Base-by-base conservation (phyloP, 2,329 filamentous ascomycete genomes). In the Plectosphaerella sp. region DNA sequence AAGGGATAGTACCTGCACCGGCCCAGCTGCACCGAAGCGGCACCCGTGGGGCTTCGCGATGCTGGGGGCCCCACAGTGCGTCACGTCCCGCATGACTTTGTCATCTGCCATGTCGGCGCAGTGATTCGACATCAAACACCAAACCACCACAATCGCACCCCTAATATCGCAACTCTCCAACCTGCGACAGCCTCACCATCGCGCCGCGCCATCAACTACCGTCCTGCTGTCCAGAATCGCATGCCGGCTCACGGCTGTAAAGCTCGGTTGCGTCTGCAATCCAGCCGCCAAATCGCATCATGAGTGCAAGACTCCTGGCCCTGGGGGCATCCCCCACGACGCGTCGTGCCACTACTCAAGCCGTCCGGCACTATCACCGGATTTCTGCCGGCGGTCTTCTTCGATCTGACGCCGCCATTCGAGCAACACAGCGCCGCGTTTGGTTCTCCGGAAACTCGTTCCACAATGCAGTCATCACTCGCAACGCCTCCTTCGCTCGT, bases 361-460 rank as follows among this genome's bases (percentile, higher is more conserved):
- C 76, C 57, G 74, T 76, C 62, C 86, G 87, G 62, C 80, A 85
- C 66, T 75, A 88, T 60, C 84, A 89, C 70, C 83, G 78, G 56
- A 76, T 86, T 54, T 81, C 85, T 35, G 83, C 84, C 14, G 85
- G 86, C 51, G 87, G 88, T 24, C 79, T 91, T 36, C 77, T 90
- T 54, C 78, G 84, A 61, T 77, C 84, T 58, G 82, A 89, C 71
- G 77, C 80, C 56, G 75, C 80, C 60, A 75, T 84, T 60, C 79
- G 84, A 63, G 73, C 79, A 65, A 75, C 82, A 64, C 73, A 81
- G 67, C 76, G 79, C 51, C 82, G 86, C 56, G 78, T 86, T 68
- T 94, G 89, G 87, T 86, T 89, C n/a, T 77, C 86, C 12, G 88
- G 88, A 48, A 94, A 90, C 64, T 81, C 86, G 20, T 90, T 96